These are phyloP conservation scores for Sphenostylis stenocarpa DNA, from an alignment of 306 rosid species.

Conservation along the genomic window DNA sequence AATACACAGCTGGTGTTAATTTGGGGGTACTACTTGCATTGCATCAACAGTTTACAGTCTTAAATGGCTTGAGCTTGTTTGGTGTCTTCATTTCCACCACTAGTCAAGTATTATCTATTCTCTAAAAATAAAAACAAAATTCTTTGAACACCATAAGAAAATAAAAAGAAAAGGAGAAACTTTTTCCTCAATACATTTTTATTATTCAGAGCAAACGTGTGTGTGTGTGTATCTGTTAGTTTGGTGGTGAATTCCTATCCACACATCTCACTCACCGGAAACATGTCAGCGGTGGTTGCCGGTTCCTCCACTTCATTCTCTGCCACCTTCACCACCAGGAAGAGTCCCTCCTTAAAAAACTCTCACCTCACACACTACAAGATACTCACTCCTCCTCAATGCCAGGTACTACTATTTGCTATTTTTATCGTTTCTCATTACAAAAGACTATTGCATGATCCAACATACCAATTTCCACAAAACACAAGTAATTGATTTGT, in stretches of 20 bases:
- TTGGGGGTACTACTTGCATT: neutral
- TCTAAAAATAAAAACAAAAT: neutral
- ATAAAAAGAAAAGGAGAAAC: neutral
- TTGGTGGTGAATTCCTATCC: constrained; percentile 11
- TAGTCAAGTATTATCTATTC: constrained; percentile 40
- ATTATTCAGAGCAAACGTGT: neutral
- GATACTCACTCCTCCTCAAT: constrained; percentile 27
- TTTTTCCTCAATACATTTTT: neutral
- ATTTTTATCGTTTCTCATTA: neutral
- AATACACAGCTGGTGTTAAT: neutral
- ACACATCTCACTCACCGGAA: constrained; percentile 1
- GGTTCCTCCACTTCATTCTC: constrained; percentile 59
- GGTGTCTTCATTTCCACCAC: constrained; percentile 37
- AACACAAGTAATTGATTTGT: neutral
- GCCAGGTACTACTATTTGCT: constrained; percentile 45
- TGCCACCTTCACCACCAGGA: constrained; percentile 54
- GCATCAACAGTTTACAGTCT: neutral
- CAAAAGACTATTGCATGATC: neutral
- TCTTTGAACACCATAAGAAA: neutral
- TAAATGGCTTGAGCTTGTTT: constrained; percentile 26
- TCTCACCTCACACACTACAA: constrained; percentile 45
- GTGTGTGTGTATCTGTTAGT: neutral
- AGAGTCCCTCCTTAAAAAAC: constrained; percentile 37
- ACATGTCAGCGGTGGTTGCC: constrained; percentile 71
- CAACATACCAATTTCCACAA: neutral